These are phyloP conservation scores for Mycena capillaripes DNA, from an alignment of 768 basidiomycete genomes.

Conservation along the genomic window DNA sequence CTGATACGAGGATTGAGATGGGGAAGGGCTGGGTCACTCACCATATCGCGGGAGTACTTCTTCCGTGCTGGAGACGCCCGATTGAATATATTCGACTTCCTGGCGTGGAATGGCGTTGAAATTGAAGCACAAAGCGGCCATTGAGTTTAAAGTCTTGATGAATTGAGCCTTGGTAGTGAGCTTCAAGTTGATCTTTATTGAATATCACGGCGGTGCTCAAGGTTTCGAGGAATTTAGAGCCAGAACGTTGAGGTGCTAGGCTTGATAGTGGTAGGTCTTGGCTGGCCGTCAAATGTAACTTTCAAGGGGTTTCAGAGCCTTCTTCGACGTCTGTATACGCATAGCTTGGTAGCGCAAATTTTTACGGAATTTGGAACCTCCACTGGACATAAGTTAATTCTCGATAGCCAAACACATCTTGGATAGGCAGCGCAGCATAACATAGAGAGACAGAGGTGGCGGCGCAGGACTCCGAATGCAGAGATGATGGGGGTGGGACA, in stretches of 20 bases:
- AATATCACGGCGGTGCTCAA: background rate
- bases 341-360: background rate
- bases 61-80: background rate
- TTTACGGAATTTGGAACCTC: background rate
- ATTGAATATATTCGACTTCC: background rate
- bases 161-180: background rate
- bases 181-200: background rate
- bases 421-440: background rate
- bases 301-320: background rate
- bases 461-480: background rate
- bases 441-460: background rate
- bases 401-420: background rate
- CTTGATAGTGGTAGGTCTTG: no score
- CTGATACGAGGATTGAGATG: no score
- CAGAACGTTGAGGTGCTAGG: background rate
- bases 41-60: background rate
- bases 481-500: no score
- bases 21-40: background rate
- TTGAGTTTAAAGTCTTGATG: slow-evolving; percentile 1
- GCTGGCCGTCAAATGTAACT: background rate
- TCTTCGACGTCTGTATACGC: background rate
- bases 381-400: background rate
- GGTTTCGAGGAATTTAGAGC: background rate
- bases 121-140: no score
- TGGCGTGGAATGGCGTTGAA: background rate